Conservation (phyloP, 768 basidiomycete species). For the Calocera viscosa region DNA sequence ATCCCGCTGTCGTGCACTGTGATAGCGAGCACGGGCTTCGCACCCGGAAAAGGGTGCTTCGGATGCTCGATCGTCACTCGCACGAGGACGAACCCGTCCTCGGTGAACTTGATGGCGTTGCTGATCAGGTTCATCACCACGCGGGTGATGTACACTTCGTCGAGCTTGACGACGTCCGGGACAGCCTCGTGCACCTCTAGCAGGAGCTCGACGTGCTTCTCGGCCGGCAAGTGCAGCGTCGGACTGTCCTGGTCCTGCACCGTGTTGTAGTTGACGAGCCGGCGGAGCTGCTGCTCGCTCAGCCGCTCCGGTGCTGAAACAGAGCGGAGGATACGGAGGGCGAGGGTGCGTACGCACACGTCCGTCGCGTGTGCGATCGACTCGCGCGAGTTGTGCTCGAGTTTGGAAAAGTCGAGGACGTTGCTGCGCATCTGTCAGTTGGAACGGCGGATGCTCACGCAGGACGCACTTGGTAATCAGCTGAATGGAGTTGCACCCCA, state of each 20-base stretch:
- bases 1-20: background rate
- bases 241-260: background rate
- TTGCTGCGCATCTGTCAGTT: background rate
- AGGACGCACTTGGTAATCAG: background rate
- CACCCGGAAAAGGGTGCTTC: background rate
- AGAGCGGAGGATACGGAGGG: background rate
- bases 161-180: background rate
- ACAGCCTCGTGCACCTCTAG: conserved; percentile 2
- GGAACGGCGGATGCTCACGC: background rate
- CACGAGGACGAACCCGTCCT: background rate
- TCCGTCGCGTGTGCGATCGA: background rate
- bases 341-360: background rate
- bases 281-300: background rate
- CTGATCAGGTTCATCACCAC: background rate
- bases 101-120: conserved; percentile 1
- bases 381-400: background rate
- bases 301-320: background rate
- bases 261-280: background rate
- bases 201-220: conserved; percentile 6
- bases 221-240: background rate
- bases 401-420: conserved; percentile 6
- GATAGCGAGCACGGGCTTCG: conserved; percentile 1
- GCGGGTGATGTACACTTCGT: background rate
- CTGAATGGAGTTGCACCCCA: background rate
- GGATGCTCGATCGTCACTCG: background rate